Percentiles rank a stretch among this genome's conserved stretches.
Evolutionary conservation across 768 basidiomycete genomes (phyloP).

Genomic region (Phlebiopsis gigantea): DNA sequence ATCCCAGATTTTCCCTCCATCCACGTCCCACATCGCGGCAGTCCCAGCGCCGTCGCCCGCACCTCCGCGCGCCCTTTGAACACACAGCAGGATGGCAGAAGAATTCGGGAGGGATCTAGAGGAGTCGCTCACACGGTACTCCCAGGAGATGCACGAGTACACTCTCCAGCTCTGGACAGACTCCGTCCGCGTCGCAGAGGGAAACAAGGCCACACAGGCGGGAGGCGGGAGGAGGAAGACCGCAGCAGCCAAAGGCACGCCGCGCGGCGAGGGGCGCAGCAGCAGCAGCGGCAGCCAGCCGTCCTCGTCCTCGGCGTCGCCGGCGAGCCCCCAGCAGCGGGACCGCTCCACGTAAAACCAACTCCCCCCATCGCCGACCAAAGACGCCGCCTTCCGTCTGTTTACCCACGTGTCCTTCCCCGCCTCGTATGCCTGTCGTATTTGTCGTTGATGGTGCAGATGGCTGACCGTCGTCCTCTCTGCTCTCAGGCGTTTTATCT

Average conservation of each 20-base stretch:
- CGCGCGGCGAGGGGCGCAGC: neutral
- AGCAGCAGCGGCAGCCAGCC: neutral
- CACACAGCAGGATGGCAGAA: constrained; percentile 1
- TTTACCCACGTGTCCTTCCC: neutral
- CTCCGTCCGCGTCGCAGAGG: constrained; percentile 45
- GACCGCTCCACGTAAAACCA: neutral
- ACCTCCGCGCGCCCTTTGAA: neutral
- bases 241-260: neutral
- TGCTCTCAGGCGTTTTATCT: neutral
- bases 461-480: neutral
- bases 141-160: constrained; percentile 41
- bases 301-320: neutral
- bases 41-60: neutral
- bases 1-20: neutral
- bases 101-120: constrained; percentile 5
- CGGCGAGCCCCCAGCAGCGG: neutral
- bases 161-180: constrained; percentile 56
- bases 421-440: neutral
- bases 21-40: neutral
- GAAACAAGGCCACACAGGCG: constrained; percentile 15
- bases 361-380: neutral
- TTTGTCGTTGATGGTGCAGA: too few relatives aligned
- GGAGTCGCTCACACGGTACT: constrained; percentile 12
- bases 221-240: neutral
- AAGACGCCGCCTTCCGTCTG: neutral